Percentiles rank a stretch among this genome's conserved stretches.
phyloP scores from a whole-genome alignment of 345 rosid genomes.

The Cardamine resedifolia region DNA sequence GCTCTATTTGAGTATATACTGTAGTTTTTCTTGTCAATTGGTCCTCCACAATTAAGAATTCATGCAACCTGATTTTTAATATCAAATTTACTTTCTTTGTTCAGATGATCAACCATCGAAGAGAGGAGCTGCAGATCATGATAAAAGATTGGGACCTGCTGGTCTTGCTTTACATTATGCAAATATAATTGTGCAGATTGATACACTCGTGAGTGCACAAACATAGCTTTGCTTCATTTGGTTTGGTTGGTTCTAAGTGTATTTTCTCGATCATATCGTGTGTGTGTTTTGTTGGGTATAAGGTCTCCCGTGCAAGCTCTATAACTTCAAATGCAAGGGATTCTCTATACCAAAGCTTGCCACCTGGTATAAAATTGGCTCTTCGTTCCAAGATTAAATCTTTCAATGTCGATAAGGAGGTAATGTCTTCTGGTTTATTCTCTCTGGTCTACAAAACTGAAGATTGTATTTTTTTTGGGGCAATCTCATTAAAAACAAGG shows the following conservation, averaged over 20 bases:
- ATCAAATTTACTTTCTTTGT: neutral
- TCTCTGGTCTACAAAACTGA: slow-evolving; percentile 13
- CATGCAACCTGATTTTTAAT: neutral
- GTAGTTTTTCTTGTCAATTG: neutral
- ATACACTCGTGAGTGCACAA: slow-evolving; percentile 63
- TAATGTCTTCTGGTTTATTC: slow-evolving; percentile 25
- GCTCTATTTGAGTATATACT: neutral
- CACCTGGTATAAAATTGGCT: slow-evolving; percentile 70
- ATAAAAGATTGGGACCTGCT: slow-evolving; percentile 67
- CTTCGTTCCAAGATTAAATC: slow-evolving; percentile 65
- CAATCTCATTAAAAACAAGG: slow-evolving; percentile 2
- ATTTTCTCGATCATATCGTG: neutral
- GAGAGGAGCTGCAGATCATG: slow-evolving; percentile 37
- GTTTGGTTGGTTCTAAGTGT: slow-evolving; percentile 17
- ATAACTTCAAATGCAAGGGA: slow-evolving; percentile 84
- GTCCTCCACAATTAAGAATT: neutral
- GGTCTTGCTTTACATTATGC: slow-evolving; percentile 94
- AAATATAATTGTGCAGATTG: slow-evolving; percentile 70
- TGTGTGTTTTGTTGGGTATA: slow-evolving; percentile 38
- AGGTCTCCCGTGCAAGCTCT: slow-evolving; percentile 82
- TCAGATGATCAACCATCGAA: slow-evolving; percentile 37
- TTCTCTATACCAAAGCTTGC: slow-evolving; percentile 78
- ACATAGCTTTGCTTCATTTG: slow-evolving; percentile 18
- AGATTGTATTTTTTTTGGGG: neutral
- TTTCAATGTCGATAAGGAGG: slow-evolving; percentile 61